A percentile compares a stretch with the other conserved stretches of the same genome.
These are phyloP conservation scores for Colletotrichum sp. DNA, from an alignment of 2,329 filamentous ascomycete species.

Conservation along the genomic window DNA sequence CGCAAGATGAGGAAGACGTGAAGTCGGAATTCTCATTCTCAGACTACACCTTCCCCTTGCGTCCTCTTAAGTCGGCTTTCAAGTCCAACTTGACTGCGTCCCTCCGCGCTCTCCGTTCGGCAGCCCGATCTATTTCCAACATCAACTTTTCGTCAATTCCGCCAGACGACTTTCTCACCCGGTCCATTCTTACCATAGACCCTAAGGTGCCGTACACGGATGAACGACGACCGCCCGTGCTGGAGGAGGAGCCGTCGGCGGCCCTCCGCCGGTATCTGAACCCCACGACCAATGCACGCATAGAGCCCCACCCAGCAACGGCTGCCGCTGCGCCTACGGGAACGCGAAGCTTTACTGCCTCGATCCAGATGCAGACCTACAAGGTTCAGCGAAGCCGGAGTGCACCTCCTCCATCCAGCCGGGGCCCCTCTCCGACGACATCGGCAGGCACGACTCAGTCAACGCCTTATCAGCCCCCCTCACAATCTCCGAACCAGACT, in stretches of 20 bases:
- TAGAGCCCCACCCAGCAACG: constrained; percentile 43
- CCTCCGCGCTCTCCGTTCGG: constrained; percentile 66
- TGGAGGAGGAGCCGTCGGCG: constrained; percentile 69
- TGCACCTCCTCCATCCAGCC: constrained; percentile 32
- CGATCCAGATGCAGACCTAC: constrained; percentile 77
- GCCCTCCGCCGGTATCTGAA: constrained; percentile 72
- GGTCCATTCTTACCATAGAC: constrained; percentile 71
- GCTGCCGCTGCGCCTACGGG: constrained; percentile 23
- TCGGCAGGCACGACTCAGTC: constrained; percentile 34
- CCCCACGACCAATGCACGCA: constrained; percentile 58
- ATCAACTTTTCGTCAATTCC: constrained; percentile 69
- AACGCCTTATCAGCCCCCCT: constrained; percentile 29
- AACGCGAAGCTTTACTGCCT: constrained; percentile 60
- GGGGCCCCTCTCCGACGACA: constrained; percentile 35
- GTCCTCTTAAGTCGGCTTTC: constrained; percentile 62
- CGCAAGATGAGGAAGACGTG: constrained; percentile 33
- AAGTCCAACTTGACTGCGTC: constrained; percentile 74
- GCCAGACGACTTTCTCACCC: constrained; percentile 69
- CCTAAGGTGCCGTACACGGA: constrained; percentile 71
- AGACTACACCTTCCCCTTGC: constrained; percentile 41
- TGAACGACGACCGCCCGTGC: constrained; percentile 66
- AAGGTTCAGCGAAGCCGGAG: constrained; percentile 58
- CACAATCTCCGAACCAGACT: constrained; percentile 35
- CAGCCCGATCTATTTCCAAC: constrained; percentile 66
- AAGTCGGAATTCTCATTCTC: constrained; percentile 34